Evolutionary conservation across 169 alveolate genomes (phyloP).

Genomic region (Perkinsus chesapeaki): DNA sequence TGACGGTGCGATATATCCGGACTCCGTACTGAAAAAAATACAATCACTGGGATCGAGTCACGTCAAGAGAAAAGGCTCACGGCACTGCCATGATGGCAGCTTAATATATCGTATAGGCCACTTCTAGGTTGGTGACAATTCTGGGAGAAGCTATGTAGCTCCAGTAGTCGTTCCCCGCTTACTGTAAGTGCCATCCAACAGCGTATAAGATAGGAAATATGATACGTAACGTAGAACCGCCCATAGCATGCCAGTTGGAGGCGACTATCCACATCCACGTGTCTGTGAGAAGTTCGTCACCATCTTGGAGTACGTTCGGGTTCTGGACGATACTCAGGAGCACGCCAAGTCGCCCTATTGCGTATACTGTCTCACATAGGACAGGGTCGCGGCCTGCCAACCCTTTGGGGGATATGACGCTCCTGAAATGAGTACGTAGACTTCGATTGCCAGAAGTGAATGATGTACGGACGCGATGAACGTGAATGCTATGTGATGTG

Average conservation of each 20-base stretch:
- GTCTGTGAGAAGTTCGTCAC: neutral
- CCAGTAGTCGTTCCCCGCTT: too few relatives aligned
- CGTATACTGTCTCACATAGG: neutral
- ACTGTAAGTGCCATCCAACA: neutral
- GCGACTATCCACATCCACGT: neutral
- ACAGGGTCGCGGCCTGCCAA: neutral
- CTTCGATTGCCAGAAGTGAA: neutral
- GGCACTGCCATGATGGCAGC: too few relatives aligned
- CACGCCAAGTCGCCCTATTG: neutral
- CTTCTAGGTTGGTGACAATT: too few relatives aligned
- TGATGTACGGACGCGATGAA: neutral
- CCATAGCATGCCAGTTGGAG: neutral
- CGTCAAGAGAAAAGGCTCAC: neutral
- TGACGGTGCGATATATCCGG: neutral
- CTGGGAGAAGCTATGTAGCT: too few relatives aligned
- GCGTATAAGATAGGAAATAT: neutral
- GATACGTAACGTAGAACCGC: neutral
- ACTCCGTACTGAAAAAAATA: neutral
- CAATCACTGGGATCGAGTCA: neutral
- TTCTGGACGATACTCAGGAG: neutral
- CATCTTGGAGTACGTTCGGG: neutral
- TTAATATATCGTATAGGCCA: too few relatives aligned
- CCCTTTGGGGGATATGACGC: neutral
- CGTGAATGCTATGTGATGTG: neutral
- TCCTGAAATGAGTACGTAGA: neutral